These are phyloP conservation scores for Sergeia podlipaevii DNA, from an alignment of 208 protist genomes.

Conservation along the genomic window DNA sequence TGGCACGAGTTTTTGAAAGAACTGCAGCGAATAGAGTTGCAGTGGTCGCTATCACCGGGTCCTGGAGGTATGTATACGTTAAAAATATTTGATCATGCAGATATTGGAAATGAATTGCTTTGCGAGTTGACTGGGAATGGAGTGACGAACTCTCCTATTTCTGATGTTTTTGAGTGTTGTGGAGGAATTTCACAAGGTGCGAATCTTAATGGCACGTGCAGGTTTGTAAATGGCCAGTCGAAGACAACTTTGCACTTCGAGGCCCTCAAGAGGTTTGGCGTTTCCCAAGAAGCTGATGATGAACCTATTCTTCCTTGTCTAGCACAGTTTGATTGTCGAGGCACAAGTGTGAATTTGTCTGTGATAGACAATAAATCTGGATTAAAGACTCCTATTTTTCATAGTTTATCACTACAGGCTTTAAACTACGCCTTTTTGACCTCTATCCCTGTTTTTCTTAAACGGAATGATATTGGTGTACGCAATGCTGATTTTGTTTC, in stretches of 20 bases:
- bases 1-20: constrained; percentile 72
- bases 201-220: constrained; percentile 4
- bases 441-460: constrained; percentile 75
- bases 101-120: constrained; percentile 39
- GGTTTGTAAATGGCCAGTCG: constrained; percentile 14
- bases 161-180: constrained; percentile 68
- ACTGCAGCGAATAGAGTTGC: constrained; percentile 54
- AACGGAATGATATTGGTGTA: constrained; percentile 74
- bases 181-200: constrained; percentile 31
- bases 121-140: constrained; percentile 38
- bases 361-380: constrained; percentile 41
- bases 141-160: constrained; percentile 39
- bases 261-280: constrained; percentile 17
- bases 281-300: constrained; percentile 10
- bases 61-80: constrained; percentile 41
- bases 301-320: constrained; percentile 29
- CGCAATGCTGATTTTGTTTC: constrained; percentile 78
- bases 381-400: constrained; percentile 43
- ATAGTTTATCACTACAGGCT: constrained; percentile 58
- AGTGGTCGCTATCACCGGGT: constrained; percentile 48
- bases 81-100: constrained; percentile 47
- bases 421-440: constrained; percentile 78
- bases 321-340: constrained; percentile 47
- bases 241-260: constrained; percentile 11
- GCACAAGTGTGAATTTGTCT: constrained; percentile 55